Percentiles rank a stretch among this genome's conserved stretches.
Conservation (phyloP, 2,329 filamentous ascomycete species). For the Fusarium tupiense region DNA sequence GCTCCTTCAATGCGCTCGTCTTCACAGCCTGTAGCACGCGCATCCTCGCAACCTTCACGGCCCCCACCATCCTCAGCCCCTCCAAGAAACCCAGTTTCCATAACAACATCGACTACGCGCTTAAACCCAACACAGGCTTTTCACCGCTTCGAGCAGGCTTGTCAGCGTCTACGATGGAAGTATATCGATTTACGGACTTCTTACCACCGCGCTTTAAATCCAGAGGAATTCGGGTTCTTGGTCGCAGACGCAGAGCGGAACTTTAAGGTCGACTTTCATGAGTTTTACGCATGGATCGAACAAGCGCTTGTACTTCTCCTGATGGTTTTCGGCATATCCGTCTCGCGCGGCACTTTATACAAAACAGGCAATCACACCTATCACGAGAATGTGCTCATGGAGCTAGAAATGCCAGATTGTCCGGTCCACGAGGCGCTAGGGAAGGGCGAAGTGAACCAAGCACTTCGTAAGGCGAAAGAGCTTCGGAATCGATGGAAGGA, state of each 20-base stretch:
- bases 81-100: not conserved
- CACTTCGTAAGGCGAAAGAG: slow-evolving; percentile 73
- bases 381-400: slow-evolving; percentile 74
- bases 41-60: not conserved
- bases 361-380: slow-evolving; percentile 60
- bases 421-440: slow-evolving; percentile 68
- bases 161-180: slow-evolving; percentile 71
- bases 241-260: slow-evolving; percentile 67
- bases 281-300: slow-evolving; percentile 79
- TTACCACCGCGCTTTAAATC: slow-evolving; percentile 61
- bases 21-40: slow-evolving; percentile 26
- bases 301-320: slow-evolving; percentile 74
- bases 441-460: slow-evolving; percentile 61
- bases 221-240: slow-evolving; percentile 48
- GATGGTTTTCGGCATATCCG: slow-evolving; percentile 67
- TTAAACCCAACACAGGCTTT: slow-evolving; percentile 56
- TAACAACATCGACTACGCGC: slow-evolving; percentile 17
- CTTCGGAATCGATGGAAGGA: slow-evolving; percentile 79
- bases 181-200: slow-evolving; percentile 66
- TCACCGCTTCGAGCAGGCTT: slow-evolving; percentile 67
- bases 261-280: slow-evolving; percentile 82
- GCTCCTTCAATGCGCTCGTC: slow-evolving; percentile 5
- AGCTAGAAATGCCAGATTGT: slow-evolving; percentile 65
- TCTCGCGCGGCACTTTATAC: slow-evolving; percentile 49
- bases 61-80: not conserved